phyloP scores from a whole-genome alignment of 2,329 filamentous ascomycete genomes.

The Raffaelea arxii region DNA sequence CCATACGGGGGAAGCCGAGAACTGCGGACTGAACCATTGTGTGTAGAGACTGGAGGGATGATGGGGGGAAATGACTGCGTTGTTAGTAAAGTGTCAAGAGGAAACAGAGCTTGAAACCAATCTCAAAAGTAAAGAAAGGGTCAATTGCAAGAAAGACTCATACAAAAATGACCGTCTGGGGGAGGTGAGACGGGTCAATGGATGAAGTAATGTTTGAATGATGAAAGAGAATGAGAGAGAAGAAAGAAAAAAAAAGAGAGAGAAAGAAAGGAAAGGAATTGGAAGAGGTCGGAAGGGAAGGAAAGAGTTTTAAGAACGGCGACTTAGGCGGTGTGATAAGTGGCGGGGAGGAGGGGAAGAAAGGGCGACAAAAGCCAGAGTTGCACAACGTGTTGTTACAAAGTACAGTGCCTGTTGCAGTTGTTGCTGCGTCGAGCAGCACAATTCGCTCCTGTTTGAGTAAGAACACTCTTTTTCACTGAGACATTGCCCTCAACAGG shows the following conservation, averaged over 20 bases:
- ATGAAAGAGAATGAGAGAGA: neutral
- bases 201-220: neutral
- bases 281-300: constrained; percentile 3
- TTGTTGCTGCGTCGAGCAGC: too few relatives aligned
- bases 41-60: constrained; percentile 8
- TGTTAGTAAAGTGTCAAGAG: constrained; percentile 1
- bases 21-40: constrained; percentile 63
- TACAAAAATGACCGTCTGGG: constrained; percentile 7
- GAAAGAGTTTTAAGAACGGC: constrained; percentile 6
- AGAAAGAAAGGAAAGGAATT: neutral
- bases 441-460: too few relatives aligned
- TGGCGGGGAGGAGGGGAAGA: constrained; percentile 3
- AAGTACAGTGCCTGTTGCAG: too few relatives aligned
- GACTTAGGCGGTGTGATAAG: constrained; percentile 10
- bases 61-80: neutral
- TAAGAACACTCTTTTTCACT: too few relatives aligned
- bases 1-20: constrained; percentile 98
- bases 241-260: neutral
- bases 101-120: too few relatives aligned
- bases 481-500: too few relatives aligned
- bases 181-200: constrained; percentile 8
- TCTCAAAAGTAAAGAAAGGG: neutral
- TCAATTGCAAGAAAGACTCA: neutral
- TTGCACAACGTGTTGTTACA: neutral
- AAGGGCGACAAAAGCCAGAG: neutral